Base-by-base conservation (phyloP, 179 eudicot species). In the Patellifolia procumbens region DNA sequence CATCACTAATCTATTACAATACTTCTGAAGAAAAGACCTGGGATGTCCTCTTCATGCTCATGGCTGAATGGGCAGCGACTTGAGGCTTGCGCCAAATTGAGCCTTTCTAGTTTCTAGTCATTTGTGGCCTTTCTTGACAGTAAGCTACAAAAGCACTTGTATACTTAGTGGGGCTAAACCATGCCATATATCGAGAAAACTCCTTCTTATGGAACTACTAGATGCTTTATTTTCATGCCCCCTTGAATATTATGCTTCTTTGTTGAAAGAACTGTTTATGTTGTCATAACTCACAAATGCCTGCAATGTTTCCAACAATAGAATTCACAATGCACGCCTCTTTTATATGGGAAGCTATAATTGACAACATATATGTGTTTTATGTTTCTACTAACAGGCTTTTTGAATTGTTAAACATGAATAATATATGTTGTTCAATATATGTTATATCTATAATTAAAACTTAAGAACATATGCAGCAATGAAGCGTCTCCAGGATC, bases 401-500 rank as follows among this genome's bases (percentile, higher is more conserved):
- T 48, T 17, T 35, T 43, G 3, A 51, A 34, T 43, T 45, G 46
- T 42, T 39, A 46, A 24, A 45, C 42, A 35, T 63, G 26, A 24
- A 29, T 22, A 24, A 51, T 32, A 46, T 72, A 51, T 62, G 73
- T 64, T n/a, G n/a, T n/a, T n/a, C n/a, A n/a, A n/a, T n/a, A n/a
- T n/a, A n/a, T n/a, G n/a, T n/a, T n/a, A n/a, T n/a, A n/a, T n/a
- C n/a, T n/a, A n/a, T n/a, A n/a, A n/a, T n/a, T n/a, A n/a, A n/a
- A n/a, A n/a, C n/a, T n/a, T n/a, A n/a, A n/a, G n/a, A n/a, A n/a
- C 60, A 55, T 65, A 75, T 81, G 84, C 92, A 95, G 97, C 99
- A 85, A 86, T 95, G 87, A 85, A 88, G 83, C 91, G 95, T 80
- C 97, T 95, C 64, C 86, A 93, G 79, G 88, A 86, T 77, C 85